These are phyloP conservation scores for Microcyclosporella mali DNA, from an alignment of 2,329 filamentous ascomycete genomes.

Conservation along the genomic window DNA sequence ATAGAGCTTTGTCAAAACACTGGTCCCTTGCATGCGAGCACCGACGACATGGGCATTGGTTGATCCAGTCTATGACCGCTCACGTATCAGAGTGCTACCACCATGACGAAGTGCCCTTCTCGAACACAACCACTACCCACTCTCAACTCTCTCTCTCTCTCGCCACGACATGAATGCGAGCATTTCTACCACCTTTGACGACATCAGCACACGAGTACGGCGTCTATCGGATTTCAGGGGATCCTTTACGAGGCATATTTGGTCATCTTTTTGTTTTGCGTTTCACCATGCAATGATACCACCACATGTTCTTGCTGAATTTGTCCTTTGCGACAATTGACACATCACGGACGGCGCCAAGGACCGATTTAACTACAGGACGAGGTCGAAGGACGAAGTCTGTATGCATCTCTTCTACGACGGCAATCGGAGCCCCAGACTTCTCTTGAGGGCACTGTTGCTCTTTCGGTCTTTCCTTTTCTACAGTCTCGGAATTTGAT, in stretches of 20 bases:
- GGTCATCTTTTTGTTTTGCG: constrained; percentile 1
- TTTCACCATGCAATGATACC: constrained; percentile 17
- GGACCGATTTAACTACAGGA: too few species aligned
- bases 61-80: constrained; percentile 13
- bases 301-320: constrained; percentile 18
- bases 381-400: too few species aligned
- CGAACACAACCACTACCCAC: background rate
- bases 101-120: background rate
- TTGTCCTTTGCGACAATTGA: background rate
- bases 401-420: too few species aligned
- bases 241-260: constrained; percentile 5
- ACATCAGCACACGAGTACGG: constrained; percentile 1
- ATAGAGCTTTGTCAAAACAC: constrained; percentile 10
- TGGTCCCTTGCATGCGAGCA: constrained; percentile 11
- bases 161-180: too few species aligned
- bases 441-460: too few species aligned
- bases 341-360: background rate
- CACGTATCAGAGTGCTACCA: constrained; percentile 6
- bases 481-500: too few species aligned
- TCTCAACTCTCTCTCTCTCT: background rate
- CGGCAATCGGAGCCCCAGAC: too few species aligned
- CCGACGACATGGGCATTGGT: constrained; percentile 10
- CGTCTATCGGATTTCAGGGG: constrained; percentile 2
- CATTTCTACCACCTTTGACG: background rate
- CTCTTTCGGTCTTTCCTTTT: too few species aligned